These are phyloP conservation scores for Malus hybrid DNA, from an alignment of 331 rosid species.

Conservation along the genomic window DNA sequence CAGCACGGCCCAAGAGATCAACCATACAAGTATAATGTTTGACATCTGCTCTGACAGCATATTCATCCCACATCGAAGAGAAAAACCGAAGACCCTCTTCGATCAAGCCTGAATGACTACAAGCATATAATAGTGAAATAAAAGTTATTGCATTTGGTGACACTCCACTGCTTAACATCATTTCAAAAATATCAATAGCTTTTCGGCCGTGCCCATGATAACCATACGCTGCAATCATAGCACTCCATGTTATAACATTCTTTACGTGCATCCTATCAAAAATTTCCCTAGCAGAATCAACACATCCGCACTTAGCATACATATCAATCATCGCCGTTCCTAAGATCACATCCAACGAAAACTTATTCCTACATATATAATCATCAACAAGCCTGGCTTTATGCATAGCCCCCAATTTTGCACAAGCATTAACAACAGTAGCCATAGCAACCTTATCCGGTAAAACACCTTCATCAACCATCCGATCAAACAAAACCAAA, in stretches of 20 bases:
- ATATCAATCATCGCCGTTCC: slow-evolving; percentile 68
- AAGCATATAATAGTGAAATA: slow-evolving; percentile 36
- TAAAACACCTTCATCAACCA: slow-evolving; percentile 58
- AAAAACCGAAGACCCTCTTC: slow-evolving; percentile 35
- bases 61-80: slow-evolving; percentile 27
- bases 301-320: slow-evolving; percentile 36
- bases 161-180: slow-evolving; percentile 30
- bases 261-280: slow-evolving; percentile 29
- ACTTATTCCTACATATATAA: slow-evolving; percentile 34
- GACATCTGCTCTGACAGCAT: slow-evolving; percentile 28
- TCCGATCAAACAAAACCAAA: slow-evolving; percentile 58
- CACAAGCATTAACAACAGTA: slow-evolving; percentile 62
- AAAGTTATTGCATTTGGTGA: slow-evolving; percentile 29
- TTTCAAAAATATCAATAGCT: slow-evolving; percentile 23
- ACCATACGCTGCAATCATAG: slow-evolving; percentile 42
- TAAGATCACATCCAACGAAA: slow-evolving; percentile 54
- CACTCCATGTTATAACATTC: slow-evolving; percentile 47
- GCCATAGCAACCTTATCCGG: slow-evolving; percentile 68
- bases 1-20: slow-evolving; percentile 44
- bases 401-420: slow-evolving; percentile 65
- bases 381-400: slow-evolving; percentile 50
- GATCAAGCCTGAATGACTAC: slow-evolving; percentile 38
- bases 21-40: slow-evolving; percentile 45
- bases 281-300: slow-evolving; percentile 26
- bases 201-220: slow-evolving; percentile 37